Conservation (phyloP, 257 asterid species). For the Lycium barbarum region DNA sequence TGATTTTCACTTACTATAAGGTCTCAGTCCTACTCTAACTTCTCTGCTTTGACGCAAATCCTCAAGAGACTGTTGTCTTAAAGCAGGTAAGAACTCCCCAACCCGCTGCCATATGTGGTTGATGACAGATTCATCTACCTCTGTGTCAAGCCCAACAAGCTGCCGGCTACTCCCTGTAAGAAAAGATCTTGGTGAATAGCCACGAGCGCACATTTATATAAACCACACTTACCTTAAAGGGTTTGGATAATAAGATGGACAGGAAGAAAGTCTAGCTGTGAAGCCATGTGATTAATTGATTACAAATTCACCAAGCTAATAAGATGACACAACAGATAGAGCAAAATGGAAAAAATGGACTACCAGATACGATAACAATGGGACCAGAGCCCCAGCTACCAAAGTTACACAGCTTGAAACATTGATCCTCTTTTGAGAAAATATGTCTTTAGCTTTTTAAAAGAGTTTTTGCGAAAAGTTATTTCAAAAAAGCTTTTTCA, state of each 20-base stretch:
- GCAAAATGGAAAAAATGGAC: slow-evolving; percentile 18
- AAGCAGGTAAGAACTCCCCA: slow-evolving; percentile 73
- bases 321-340: slow-evolving; percentile 17
- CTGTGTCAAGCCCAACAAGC: slow-evolving; percentile 75
- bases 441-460: neutral
- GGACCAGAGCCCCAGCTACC: neutral
- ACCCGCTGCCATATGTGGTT: slow-evolving; percentile 85
- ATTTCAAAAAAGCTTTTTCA: neutral
- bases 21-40: slow-evolving; percentile 94
- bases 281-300: neutral
- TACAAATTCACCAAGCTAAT: slow-evolving; percentile 8
- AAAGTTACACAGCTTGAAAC: neutral
- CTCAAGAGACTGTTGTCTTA: slow-evolving; percentile 57
- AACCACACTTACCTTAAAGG: neutral
- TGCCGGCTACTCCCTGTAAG: slow-evolving; percentile 92
- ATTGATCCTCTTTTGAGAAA: neutral
- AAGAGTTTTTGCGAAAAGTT: neutral
- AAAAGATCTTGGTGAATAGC: slow-evolving; percentile 28
- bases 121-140: slow-evolving; percentile 71
- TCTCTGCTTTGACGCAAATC: slow-evolving; percentile 67
- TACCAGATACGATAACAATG: neutral
- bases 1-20: slow-evolving; percentile 75
- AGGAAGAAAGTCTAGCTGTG: neutral
- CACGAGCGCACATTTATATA: neutral
- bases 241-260: neutral